Percentiles rank a stretch among this genome's conserved stretches.
phyloP scores from a whole-genome alignment of 495 filamentous ascomycete species.

The Penicillium herquei region DNA sequence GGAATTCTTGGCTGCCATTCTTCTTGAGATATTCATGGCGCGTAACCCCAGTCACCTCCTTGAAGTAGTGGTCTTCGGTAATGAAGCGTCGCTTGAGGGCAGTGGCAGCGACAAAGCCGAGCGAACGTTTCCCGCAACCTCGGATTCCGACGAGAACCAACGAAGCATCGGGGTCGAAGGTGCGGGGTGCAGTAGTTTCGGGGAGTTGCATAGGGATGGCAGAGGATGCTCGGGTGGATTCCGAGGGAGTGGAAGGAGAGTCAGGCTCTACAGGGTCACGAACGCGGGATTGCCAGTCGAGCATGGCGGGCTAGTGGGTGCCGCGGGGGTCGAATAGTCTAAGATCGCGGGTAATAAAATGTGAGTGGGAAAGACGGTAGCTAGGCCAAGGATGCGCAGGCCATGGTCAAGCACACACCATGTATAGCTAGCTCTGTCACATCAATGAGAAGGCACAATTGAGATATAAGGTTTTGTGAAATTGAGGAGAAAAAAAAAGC shows the following conservation, averaged over 20 bases:
- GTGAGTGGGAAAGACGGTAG: background rate
- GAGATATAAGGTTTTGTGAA: background rate
- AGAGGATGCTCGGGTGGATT: slow-evolving; percentile 1
- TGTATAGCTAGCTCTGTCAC: background rate
- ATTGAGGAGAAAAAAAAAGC: background rate
- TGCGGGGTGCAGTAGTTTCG: slow-evolving; percentile 50
- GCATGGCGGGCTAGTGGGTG: slow-evolving; percentile 4
- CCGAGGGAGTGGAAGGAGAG: background rate
- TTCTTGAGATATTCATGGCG: slow-evolving; percentile 60
- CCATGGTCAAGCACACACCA: slow-evolving; percentile 10
- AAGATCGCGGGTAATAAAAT: background rate
- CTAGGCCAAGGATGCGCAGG: slow-evolving; percentile 5
- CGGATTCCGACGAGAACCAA: slow-evolving; percentile 76
- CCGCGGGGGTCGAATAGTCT: background rate
- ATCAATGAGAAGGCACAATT: slow-evolving; percentile 1
- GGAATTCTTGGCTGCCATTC: slow-evolving; percentile 65
- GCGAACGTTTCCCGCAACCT: slow-evolving; percentile 73
- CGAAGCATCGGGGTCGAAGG: slow-evolving; percentile 63
- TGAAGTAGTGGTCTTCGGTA: slow-evolving; percentile 74
- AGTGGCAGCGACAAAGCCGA: slow-evolving; percentile 77
- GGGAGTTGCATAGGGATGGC: slow-evolving; percentile 23
- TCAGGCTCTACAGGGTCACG: slow-evolving; percentile 8
- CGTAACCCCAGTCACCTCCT: slow-evolving; percentile 64
- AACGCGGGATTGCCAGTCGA: slow-evolving; percentile 12
- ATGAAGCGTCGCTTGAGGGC: slow-evolving; percentile 71